These are phyloP conservation scores for Apiospora kogelbergensis DNA, from an alignment of 2,329 filamentous ascomycete species.

Conservation along the genomic window DNA sequence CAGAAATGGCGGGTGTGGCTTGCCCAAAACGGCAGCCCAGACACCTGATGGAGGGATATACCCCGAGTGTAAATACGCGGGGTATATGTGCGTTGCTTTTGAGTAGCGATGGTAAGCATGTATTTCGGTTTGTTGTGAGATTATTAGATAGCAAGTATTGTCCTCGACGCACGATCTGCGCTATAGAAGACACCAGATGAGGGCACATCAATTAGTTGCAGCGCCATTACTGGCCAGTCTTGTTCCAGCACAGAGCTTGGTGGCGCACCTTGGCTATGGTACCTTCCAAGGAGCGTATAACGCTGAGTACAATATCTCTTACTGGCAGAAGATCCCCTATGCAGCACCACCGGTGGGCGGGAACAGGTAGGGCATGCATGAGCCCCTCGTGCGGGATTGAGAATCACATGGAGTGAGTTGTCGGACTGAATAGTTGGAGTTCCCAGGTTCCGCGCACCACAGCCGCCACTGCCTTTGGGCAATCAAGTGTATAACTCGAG, in stretches of 20 bases:
- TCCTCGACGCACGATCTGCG: neutral
- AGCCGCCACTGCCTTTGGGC: slow-evolving; percentile 49
- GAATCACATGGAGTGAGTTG: neutral
- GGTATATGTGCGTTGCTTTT: neutral
- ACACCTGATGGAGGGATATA: neutral
- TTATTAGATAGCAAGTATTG: too few species aligned
- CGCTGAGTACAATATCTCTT: slow-evolving; percentile 53
- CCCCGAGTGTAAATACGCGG: neutral
- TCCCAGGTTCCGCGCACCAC: slow-evolving; percentile 56
- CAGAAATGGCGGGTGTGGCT: neutral
- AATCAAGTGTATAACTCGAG: slow-evolving; percentile 54
- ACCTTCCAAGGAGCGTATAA: slow-evolving; percentile 54
- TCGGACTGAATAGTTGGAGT: neutral
- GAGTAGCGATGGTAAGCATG: neutral
- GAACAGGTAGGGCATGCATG: slow-evolving; percentile 36
- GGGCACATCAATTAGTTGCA: neutral
- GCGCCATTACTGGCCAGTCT: neutral
- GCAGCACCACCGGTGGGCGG: slow-evolving; percentile 56
- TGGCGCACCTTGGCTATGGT: slow-evolving; percentile 46
- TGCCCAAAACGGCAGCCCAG: slow-evolving; percentile 5
- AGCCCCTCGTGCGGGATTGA: neutral
- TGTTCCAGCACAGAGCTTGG: slow-evolving; percentile 26
- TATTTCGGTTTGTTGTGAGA: neutral
- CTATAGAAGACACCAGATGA: neutral
- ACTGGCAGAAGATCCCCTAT: slow-evolving; percentile 62